These are phyloP conservation scores for Porphyra umbilicalis DNA, from an alignment of 31 red algal species.

Conservation along the genomic window DNA sequence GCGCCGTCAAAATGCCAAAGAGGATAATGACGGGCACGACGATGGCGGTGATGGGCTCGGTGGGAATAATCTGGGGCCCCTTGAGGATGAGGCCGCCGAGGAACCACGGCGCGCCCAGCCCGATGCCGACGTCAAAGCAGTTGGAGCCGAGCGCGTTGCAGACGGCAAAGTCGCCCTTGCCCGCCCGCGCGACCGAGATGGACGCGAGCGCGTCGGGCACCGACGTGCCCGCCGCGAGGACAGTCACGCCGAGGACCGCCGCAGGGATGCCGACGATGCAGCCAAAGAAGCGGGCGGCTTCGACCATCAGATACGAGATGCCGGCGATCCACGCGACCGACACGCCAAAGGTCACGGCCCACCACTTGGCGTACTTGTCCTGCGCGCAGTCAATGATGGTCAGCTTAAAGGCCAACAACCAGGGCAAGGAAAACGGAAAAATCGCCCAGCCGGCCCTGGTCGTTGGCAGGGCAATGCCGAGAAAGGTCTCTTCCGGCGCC, in stretches of 20 bases:
- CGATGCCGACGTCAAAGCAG: conserved; percentile 64
- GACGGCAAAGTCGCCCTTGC: conserved; percentile 68
- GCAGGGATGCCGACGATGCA: conserved; percentile 60
- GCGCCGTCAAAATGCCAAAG: conserved; percentile 39
- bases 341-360: conserved; percentile 48
- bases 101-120: conserved; percentile 74
- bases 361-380: conserved; percentile 30
- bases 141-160: conserved; percentile 86
- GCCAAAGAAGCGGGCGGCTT: conserved; percentile 42
- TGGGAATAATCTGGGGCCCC: conserved; percentile 16
- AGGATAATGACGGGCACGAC: conserved; percentile 70
- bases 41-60: conserved; percentile 48
- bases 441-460: conserved; percentile 22
- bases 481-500: conserved; percentile 3
- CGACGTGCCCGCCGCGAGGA: conserved; percentile 65
- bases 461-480: conserved; percentile 45
- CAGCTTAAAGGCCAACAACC: conserved; percentile 32
- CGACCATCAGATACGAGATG: conserved; percentile 73
- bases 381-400: conserved; percentile 55
- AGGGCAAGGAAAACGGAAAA: conserved; percentile 47
- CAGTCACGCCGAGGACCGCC: conserved; percentile 58
- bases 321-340: conserved; percentile 66
- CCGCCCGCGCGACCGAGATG: conserved; percentile 43
- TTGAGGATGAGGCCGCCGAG: conserved; percentile 39
- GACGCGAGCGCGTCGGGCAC: conserved; percentile 69